Percentiles rank a stretch among this genome's conserved stretches.
Conservation (phyloP, 352 stramenopile genomes). For the Phytophthora foliorum region DNA sequence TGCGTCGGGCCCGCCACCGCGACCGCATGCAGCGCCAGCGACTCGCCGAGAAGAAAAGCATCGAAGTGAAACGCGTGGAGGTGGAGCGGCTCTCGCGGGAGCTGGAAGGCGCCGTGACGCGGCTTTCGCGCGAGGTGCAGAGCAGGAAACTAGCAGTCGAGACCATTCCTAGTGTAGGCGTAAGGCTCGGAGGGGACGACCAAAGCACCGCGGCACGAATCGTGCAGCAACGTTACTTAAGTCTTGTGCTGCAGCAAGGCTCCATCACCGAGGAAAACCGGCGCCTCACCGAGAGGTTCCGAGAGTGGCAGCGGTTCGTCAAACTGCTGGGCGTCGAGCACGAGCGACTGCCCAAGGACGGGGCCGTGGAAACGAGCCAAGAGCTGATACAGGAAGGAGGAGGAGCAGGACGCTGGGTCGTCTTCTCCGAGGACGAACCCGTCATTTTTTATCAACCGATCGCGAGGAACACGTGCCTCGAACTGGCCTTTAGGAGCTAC, state of each 20-base stretch:
- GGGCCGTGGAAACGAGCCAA: conserved; percentile 15
- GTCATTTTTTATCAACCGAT: conserved; percentile 42
- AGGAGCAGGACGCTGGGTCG: conserved; percentile 31
- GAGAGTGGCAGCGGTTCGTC: conserved; percentile 35
- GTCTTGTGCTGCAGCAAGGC: conserved; percentile 38
- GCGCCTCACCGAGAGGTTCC: conserved; percentile 31
- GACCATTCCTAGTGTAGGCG: conserved; percentile 5
- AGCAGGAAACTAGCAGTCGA: conserved; percentile 16
- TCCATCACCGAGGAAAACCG: conserved; percentile 40
- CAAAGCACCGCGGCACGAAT: conserved; percentile 22
- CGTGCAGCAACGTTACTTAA: conserved; percentile 42
- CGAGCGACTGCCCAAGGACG: conserved; percentile 18
- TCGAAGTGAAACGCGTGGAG: conserved; percentile 49
- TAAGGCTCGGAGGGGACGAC: conserved; percentile 3
- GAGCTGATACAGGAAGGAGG: conserved; percentile 24
- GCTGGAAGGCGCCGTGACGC: conserved; percentile 32
- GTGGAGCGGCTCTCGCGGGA: conserved; percentile 38
- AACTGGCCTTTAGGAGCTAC: conserved; percentile 35
- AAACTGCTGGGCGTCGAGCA: conserved; percentile 36
- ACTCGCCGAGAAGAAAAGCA: conserved; percentile 46
- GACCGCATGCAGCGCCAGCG: conserved; percentile 55
- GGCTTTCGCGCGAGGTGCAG: conserved; percentile 17
- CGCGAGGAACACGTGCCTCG: conserved; percentile 23
- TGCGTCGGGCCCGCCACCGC: conserved; percentile 42
- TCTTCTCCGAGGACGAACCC: conserved; percentile 36